Conservation (phyloP, 805 yeast species). For the Isabelozyma gotoi region DNA sequence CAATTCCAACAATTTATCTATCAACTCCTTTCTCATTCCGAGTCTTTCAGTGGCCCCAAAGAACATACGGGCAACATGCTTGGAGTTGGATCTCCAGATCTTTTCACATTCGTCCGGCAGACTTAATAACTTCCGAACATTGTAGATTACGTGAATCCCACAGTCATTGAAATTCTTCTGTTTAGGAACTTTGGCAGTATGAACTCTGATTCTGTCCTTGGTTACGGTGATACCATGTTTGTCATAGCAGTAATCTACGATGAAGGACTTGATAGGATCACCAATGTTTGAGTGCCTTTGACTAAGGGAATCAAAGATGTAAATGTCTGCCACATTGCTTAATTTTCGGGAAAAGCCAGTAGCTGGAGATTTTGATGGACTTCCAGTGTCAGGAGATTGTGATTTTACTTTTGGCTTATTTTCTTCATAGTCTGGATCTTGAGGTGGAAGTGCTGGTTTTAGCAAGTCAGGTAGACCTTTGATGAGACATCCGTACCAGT, state of each 20-base stretch:
- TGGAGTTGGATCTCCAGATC: constrained; percentile 40
- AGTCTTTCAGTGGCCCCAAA: constrained; percentile 29
- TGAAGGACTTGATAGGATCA: constrained; percentile 55
- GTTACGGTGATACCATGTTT: constrained; percentile 50
- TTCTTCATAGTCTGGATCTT: constrained; percentile 1
- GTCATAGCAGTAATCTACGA: constrained; percentile 69
- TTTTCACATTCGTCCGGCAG: constrained; percentile 47
- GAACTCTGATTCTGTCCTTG: constrained; percentile 46
- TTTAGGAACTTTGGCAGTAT: constrained; percentile 63
- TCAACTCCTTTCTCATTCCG: constrained; percentile 25
- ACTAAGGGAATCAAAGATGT: constrained; percentile 75
- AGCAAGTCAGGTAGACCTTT: constrained; percentile 46
- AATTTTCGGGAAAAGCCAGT: constrained; percentile 6
- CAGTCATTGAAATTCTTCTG: constrained; percentile 93
- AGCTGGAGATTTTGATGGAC: constrained; percentile 8
- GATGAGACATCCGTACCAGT: constrained; percentile 86
- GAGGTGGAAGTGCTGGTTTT: constrained; percentile 6
- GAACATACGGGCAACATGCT: constrained; percentile 11
- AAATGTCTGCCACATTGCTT: constrained; percentile 36
- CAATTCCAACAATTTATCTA: constrained; percentile 20
- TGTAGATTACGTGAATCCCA: constrained; percentile 87
- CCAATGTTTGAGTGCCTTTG: constrained; percentile 54
- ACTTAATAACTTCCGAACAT: constrained; percentile 57
- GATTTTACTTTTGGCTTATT: background rate
- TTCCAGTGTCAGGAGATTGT: background rate